Percentiles rank a stretch among this genome's conserved stretches.
Evolutionary conservation across 2,329 filamentous ascomycete species (phyloP).

Genomic region (Capronia americana): DNA sequence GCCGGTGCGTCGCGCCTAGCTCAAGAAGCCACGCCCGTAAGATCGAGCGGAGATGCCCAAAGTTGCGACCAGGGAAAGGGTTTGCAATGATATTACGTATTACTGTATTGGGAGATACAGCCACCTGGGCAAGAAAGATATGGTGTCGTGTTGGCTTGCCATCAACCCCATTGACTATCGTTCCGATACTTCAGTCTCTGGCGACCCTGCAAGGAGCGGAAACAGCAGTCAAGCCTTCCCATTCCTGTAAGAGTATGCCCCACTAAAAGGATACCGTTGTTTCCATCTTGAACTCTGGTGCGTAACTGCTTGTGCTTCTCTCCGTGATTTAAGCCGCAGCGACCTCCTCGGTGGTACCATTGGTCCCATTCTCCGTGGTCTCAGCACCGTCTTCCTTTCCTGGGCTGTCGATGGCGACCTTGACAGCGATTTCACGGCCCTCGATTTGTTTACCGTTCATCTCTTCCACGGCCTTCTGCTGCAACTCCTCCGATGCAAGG

Average conservation of each 20-base stretch:
- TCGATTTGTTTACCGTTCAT: conserved; percentile 99
- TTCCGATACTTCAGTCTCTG: conserved; percentile 34
- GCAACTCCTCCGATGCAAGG: conserved; percentile 89
- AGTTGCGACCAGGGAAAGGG: background rate
- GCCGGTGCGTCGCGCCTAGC: background rate
- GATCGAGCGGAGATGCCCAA: background rate
- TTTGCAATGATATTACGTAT: conserved; percentile 27
- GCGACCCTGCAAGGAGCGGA: conserved; percentile 30
- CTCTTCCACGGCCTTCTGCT: conserved; percentile 95
- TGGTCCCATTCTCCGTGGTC: conserved; percentile 36
- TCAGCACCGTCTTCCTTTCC: conserved; percentile 89
- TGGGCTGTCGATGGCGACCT: conserved; percentile 99
- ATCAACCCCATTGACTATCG: conserved; percentile 36
- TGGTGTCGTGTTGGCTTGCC: conserved; percentile 30
- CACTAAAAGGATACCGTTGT: conserved; percentile 35
- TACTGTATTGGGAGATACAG: conserved; percentile 38
- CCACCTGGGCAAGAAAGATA: conserved; percentile 35
- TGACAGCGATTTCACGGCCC: conserved; percentile 98
- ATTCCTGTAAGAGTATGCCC: conserved; percentile 32
- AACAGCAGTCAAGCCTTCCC: conserved; percentile 38
- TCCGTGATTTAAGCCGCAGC: conserved; percentile 33
- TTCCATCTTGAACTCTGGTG: conserved; percentile 22
- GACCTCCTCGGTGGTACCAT: conserved; percentile 37
- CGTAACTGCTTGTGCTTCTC: conserved; percentile 8
- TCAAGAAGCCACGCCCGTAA: background rate